These are phyloP conservation scores for Eragrostis curvula DNA, from an alignment of 176 grass and related monocot genomes.

Conservation along the genomic window DNA sequence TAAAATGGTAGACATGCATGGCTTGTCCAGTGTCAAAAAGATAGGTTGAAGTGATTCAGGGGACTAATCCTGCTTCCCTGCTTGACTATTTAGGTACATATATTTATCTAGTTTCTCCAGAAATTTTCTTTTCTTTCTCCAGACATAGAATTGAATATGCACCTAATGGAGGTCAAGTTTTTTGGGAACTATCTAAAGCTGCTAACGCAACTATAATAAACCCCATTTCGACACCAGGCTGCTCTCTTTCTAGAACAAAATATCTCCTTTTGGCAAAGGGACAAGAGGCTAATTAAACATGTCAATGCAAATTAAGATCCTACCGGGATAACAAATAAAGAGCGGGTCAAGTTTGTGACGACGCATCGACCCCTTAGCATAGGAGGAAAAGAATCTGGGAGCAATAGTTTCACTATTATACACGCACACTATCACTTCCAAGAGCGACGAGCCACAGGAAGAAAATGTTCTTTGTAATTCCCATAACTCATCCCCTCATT, in stretches of 20 bases:
- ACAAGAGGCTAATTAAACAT: not conserved
- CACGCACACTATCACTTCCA: not conserved
- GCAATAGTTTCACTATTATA: not conserved
- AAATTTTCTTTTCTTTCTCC: no score
- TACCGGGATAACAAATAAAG: not conserved
- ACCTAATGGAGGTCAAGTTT: not conserved
- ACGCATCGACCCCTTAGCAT: not conserved
- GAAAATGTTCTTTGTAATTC: slow-evolving; percentile 1
- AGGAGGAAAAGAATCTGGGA: slow-evolving; percentile 6
- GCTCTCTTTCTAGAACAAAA: not conserved
- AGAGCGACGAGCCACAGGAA: not conserved
- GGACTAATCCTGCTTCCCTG: no score
- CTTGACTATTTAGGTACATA: no score
- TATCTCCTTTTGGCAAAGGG: not conserved
- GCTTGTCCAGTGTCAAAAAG: no score
- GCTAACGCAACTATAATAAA: not conserved
- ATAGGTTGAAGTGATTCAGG: no score
- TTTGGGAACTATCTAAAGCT: not conserved
- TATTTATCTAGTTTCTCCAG: no score
- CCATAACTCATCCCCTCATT: no score
- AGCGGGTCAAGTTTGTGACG: not conserved
- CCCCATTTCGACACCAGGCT: not conserved
- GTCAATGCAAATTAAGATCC: not conserved
- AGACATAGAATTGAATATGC: no score
- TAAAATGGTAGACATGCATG: no score